Conservation (phyloP, 2,329 filamentous ascomycete genomes). For the Geoglossum cookeanum region DNA sequence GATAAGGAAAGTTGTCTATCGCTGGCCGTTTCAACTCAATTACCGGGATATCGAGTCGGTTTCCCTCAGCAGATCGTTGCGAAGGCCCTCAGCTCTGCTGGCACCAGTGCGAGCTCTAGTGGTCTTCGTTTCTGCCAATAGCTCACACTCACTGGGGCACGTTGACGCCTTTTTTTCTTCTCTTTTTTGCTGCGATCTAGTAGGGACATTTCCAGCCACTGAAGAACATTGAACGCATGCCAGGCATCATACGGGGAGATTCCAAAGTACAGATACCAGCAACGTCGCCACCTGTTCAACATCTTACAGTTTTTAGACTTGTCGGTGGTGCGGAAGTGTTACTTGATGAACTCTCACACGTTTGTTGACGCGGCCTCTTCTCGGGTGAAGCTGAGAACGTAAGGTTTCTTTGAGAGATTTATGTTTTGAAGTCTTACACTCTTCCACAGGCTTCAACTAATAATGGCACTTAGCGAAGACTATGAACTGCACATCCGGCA, state of each 20-base stretch:
- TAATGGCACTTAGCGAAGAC: constrained; percentile 26
- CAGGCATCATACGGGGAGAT: background rate
- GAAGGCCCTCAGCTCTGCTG: background rate
- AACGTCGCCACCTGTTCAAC: background rate
- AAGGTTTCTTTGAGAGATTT: background rate
- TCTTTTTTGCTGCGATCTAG: background rate
- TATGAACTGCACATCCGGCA: constrained; percentile 43
- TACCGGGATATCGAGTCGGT: background rate
- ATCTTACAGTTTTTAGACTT: constrained; percentile 1
- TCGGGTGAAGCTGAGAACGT: constrained; percentile 7
- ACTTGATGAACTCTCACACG: constrained; percentile 7
- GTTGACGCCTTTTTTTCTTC: background rate
- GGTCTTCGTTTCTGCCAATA: background rate
- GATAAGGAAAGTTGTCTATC: background rate
- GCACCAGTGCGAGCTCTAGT: background rate
- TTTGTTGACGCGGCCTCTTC: constrained; percentile 6
- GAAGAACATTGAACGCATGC: background rate
- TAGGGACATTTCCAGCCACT: background rate
- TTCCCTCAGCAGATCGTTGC: background rate
- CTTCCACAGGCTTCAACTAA: constrained; percentile 1
- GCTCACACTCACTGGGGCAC: background rate
- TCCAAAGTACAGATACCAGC: background rate
- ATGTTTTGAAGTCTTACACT: background rate
- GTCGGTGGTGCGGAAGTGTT: background rate
- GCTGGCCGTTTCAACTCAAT: background rate